A percentile compares a stretch with the other conserved stretches of the same genome.
phyloP scores from a whole-genome alignment of 2,329 filamentous ascomycete genomes.

The Botryotinia narcissicola region DNA sequence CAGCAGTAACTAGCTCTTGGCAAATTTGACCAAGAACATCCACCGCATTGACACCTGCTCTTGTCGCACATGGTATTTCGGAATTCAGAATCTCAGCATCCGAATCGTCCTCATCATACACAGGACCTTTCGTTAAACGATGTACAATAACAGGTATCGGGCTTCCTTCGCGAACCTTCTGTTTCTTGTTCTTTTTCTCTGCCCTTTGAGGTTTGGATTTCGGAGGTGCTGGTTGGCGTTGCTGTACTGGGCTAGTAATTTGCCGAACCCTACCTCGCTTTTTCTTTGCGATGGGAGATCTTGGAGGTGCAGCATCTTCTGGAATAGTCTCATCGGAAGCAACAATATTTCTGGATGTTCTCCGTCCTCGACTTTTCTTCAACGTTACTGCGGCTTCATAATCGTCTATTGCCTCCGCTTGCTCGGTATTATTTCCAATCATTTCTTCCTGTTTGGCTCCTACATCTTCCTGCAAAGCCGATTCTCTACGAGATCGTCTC shows the following conservation, averaged over 20 bases:
- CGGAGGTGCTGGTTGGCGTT: conserved; percentile 38
- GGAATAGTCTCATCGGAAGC: conserved; percentile 42
- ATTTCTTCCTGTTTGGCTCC: background rate
- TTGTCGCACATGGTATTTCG: conserved; percentile 53
- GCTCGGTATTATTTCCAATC: conserved; percentile 17
- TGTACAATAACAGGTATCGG: conserved; percentile 59
- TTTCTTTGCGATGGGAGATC: conserved; percentile 20
- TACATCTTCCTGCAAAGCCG: background rate
- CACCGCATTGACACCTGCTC: conserved; percentile 57
- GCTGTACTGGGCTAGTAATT: conserved; percentile 25
- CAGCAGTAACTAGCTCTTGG: conserved; percentile 56
- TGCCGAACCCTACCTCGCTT: conserved; percentile 23
- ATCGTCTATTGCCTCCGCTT: conserved; percentile 38
- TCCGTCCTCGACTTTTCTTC: conserved; percentile 43
- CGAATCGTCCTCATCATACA: conserved; percentile 43
- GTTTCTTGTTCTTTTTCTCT: conserved; percentile 32
- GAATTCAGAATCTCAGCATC: conserved; percentile 48
- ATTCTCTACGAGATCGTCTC: conserved; percentile 9
- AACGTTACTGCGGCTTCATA: conserved; percentile 40
- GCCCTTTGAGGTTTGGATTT: conserved; percentile 30
- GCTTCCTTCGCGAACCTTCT: conserved; percentile 40
- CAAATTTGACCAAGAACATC: conserved; percentile 62
- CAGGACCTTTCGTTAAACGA: conserved; percentile 53
- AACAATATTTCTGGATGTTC: conserved; percentile 26
- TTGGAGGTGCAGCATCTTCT: conserved; percentile 35